Conservation (phyloP, 2,329 filamentous ascomycete species). For the Falciphora oryzae region DNA sequence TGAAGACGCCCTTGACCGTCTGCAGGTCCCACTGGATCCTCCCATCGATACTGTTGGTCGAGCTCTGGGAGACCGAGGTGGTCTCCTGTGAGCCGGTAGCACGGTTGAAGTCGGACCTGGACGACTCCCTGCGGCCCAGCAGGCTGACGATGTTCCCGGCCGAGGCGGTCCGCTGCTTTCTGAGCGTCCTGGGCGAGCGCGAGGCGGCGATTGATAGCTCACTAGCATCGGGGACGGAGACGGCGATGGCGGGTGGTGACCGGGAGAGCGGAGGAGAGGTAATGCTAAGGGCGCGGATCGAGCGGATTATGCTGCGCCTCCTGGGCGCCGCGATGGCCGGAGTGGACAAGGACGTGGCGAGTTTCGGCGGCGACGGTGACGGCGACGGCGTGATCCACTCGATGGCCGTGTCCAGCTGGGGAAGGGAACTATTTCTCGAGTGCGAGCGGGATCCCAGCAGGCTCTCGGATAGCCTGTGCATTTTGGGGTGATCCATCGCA, state of each 20-base stretch:
- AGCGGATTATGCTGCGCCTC: constrained; percentile 3
- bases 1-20: constrained; percentile 30
- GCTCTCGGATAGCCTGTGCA: background rate
- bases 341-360: constrained; percentile 1
- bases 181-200: constrained; percentile 15
- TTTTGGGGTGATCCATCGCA: background rate
- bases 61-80: constrained; percentile 22
- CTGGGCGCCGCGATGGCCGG: background rate
- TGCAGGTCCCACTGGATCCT: constrained; percentile 21
- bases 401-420: background rate
- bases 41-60: constrained; percentile 28
- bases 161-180: constrained; percentile 2
- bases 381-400: background rate
- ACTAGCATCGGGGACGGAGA: background rate
- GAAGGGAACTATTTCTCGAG: background rate
- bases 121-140: constrained; percentile 24
- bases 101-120: constrained; percentile 23
- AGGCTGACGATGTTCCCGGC: constrained; percentile 1
- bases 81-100: constrained; percentile 18
- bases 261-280: background rate
- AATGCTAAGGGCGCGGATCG: constrained; percentile 3
- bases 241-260: background rate
- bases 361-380: background rate
- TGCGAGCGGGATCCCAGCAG: background rate
- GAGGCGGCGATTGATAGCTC: constrained; percentile 5